A percentile compares a stretch with the other conserved stretches of the same genome.
Evolutionary conservation across 2,329 filamentous ascomycete genomes (phyloP).

Genomic region (Metarhizium anisopliae): DNA sequence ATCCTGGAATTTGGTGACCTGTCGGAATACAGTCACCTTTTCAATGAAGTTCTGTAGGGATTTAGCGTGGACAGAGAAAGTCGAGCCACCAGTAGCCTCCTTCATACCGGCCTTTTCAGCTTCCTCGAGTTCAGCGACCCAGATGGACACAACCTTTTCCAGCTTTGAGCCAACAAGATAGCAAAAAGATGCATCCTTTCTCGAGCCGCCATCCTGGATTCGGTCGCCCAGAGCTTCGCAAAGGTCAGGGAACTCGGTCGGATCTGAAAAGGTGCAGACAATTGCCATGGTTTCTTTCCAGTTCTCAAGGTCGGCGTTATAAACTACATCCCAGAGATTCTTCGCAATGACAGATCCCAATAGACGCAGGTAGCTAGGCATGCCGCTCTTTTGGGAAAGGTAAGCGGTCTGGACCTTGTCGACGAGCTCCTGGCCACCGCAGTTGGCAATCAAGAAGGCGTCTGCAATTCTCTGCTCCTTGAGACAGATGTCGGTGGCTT

Average conservation of each 20-base stretch:
- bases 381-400: conserved; percentile 69
- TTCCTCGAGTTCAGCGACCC: conserved; percentile 84
- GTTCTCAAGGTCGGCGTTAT: conserved; percentile 84
- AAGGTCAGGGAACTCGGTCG: conserved; percentile 84
- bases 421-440: conserved; percentile 84
- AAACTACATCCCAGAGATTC: conserved; percentile 95
- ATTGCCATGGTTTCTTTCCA: conserved; percentile 98
- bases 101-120: conserved; percentile 67
- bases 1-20: conserved; percentile 88
- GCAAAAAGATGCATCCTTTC: conserved; percentile 93
- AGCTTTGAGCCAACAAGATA: conserved; percentile 92
- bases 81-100: conserved; percentile 61
- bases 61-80: conserved; percentile 84
- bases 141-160: conserved; percentile 93
- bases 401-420: conserved; percentile 92
- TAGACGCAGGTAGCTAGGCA: conserved; percentile 85
- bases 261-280: conserved; percentile 89
- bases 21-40: conserved; percentile 94
- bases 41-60: conserved; percentile 91
- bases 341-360: conserved; percentile 88
- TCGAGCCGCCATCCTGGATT: conserved; percentile 65
- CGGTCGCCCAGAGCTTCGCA: conserved; percentile 93
- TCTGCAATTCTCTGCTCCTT: conserved; percentile 87
- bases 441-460: conserved; percentile 96
- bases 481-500: conserved; percentile 80